phyloP scores from a whole-genome alignment of 2,329 filamentous ascomycete genomes.

The Colletotrichum noveboracense region DNA sequence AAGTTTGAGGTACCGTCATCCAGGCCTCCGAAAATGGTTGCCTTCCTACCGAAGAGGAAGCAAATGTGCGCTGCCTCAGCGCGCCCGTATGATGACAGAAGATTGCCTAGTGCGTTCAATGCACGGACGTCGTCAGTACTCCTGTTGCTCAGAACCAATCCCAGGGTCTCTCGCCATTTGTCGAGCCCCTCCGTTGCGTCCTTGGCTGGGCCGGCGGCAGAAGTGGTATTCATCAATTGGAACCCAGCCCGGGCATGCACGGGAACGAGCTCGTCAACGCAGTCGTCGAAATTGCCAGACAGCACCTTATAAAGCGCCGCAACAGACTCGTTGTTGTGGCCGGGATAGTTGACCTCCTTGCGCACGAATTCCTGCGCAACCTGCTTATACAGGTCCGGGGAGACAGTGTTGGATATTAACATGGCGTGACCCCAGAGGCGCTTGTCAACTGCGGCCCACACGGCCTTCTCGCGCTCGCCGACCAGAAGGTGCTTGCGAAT shows the following conservation, averaged over 20 bases:
- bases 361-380: constrained; percentile 95
- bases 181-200: constrained; percentile 86
- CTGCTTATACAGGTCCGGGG: constrained; percentile 85
- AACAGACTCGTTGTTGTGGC: constrained; percentile 83
- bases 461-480: constrained; percentile 88
- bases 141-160: constrained; percentile 86
- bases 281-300: constrained; percentile 92
- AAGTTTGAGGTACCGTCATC: constrained; percentile 83
- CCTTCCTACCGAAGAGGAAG: constrained; percentile 81
- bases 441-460: constrained; percentile 92
- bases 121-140: constrained; percentile 80
- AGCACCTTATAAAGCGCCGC: constrained; percentile 93
- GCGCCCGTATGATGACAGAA: constrained; percentile 85
- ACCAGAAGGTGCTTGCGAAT: constrained; percentile 76
- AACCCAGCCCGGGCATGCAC: constrained; percentile 90
- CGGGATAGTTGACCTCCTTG: constrained; percentile 86
- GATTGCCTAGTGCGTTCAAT: constrained; percentile 78
- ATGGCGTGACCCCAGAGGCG: constrained; percentile 96
- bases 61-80: constrained; percentile 94
- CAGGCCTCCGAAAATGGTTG: constrained; percentile 77
- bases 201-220: constrained; percentile 63
- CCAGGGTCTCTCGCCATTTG: constrained; percentile 91
- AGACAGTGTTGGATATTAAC: constrained; percentile 81
- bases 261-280: constrained; percentile 93
- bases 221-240: constrained; percentile 83